Base-by-base conservation (phyloP, 768 basidiomycete species). In the Podaxis sp. region DNA sequence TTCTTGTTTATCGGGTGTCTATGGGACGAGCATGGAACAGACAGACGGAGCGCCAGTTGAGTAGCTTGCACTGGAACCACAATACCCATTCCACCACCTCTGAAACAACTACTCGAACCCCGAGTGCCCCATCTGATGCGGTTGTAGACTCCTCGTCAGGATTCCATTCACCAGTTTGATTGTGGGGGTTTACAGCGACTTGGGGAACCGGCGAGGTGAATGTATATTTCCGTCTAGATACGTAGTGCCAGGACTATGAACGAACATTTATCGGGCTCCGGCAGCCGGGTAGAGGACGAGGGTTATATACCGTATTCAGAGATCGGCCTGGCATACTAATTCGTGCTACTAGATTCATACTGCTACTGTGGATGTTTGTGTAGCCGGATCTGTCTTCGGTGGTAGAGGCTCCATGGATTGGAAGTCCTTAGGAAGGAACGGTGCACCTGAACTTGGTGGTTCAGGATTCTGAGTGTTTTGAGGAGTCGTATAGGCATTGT, bases 381-480 rank as follows among this genome's bases (percentile, higher is more conserved):
- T 84, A 29, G 78, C 71, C 13, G 76, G 74, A 65, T 82, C 79
- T 40, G 77, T 75, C 11, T 77, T 77, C 24, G 80, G 71, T 60
- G 79, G 74, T 43, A 80, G 76, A 6, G 77, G 71, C 59, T 74
- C 72, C 61, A 73, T 76, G 15, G 54, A 50, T 5, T 67, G 71
- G 27, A 69, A 69, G 27, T 80, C 77, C 55, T 75, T 77, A 0
- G 84, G 83, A 46, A 79, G 67, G 33, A 80, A 71, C 7, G 85
- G 85, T 12, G 85, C 86, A n/a, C 79, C 73, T 43, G 72, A 78
- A 11, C 77, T 73, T 7, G 84, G 86, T 2, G 84, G 84, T 62
- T 86, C 82, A 3, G 86, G 86, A 59, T 87, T 87, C 59, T 78
- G 78, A 2, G 83, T 85, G 1, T 75, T 78, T 25, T 76, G 72